These are phyloP conservation scores for Moniliophthora roreri DNA, from an alignment of 1,284 basidiomycete species.

Conservation along the genomic window DNA sequence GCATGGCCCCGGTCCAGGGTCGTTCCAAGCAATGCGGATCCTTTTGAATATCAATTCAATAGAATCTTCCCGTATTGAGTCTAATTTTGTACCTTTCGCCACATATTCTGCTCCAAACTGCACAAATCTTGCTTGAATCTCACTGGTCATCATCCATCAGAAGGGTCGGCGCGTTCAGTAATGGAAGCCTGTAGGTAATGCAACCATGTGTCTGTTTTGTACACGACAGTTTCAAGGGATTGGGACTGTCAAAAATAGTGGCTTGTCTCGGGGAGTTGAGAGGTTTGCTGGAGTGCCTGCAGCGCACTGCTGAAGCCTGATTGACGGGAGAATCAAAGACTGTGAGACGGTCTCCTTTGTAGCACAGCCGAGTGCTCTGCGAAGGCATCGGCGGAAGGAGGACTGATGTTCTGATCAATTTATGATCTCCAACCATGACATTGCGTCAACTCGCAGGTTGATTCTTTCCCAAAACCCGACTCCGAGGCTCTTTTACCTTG, in stretches of 20 bases:
- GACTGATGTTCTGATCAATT: not conserved
- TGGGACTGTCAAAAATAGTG: too few species aligned
- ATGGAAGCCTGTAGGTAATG: not conserved
- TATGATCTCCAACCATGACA: conserved; percentile 6
- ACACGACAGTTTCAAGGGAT: too few species aligned
- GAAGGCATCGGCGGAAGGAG: conserved; percentile 11
- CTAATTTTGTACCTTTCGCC: too few species aligned
- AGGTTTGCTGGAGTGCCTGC: too few species aligned
- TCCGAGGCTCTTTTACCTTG: conserved; percentile 9
- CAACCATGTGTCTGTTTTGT: too few species aligned
- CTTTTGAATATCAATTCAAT: not conserved
- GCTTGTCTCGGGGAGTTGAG: too few species aligned
- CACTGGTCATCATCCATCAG: not conserved
- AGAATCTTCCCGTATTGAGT: not conserved
- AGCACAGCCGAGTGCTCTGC: not conserved
- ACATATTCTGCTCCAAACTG: not conserved
- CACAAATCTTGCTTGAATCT: not conserved
- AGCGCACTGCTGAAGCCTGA: not conserved
- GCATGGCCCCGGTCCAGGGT: conserved; percentile 1
- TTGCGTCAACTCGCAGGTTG: not conserved
- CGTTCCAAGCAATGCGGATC: not conserved
- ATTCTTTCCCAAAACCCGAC: not conserved
- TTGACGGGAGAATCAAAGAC: not conserved
- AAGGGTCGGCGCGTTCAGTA: not conserved
- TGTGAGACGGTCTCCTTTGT: not conserved